A percentile compares a stretch with the other conserved stretches of the same genome.
These are phyloP conservation scores for Phytophthora pini DNA, from an alignment of 352 stramenopile species.

Conservation along the genomic window DNA sequence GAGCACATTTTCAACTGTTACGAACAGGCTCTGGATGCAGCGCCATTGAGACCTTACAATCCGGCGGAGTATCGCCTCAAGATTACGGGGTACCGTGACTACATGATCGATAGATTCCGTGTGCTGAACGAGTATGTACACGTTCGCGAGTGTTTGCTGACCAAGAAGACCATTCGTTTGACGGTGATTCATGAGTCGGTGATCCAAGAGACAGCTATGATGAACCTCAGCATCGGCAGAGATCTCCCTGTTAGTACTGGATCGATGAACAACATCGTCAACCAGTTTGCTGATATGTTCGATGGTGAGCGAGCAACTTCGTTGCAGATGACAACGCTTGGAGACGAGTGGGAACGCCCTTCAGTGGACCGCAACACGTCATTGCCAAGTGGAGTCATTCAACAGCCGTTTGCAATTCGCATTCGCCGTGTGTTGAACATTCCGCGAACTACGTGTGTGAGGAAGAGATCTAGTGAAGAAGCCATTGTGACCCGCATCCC, in stretches of 20 bases:
- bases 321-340: constrained; percentile 77
- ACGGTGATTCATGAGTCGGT: constrained; percentile 88
- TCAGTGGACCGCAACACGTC: constrained; percentile 44
- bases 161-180: constrained; percentile 86
- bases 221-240: constrained; percentile 77
- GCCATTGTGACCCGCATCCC: constrained; percentile 52
- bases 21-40: constrained; percentile 78
- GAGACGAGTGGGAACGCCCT: constrained; percentile 69
- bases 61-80: constrained; percentile 86
- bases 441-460: constrained; percentile 67
- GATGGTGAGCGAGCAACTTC: constrained; percentile 61
- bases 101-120: constrained; percentile 84
- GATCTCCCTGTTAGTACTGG: constrained; percentile 49
- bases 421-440: constrained; percentile 88
- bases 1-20: constrained; percentile 92
- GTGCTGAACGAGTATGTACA: constrained; percentile 91
- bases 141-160: constrained; percentile 84
- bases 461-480: constrained; percentile 78
- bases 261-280: constrained; percentile 44
- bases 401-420: constrained; percentile 72
- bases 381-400: constrained; percentile 61
- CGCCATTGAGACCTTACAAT: constrained; percentile 79
- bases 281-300: constrained; percentile 68
- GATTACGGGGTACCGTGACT: constrained; percentile 87
- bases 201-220: constrained; percentile 84